phyloP scores from a whole-genome alignment of 306 rosid genomes.

The Gastrolobium bilobum region DNA sequence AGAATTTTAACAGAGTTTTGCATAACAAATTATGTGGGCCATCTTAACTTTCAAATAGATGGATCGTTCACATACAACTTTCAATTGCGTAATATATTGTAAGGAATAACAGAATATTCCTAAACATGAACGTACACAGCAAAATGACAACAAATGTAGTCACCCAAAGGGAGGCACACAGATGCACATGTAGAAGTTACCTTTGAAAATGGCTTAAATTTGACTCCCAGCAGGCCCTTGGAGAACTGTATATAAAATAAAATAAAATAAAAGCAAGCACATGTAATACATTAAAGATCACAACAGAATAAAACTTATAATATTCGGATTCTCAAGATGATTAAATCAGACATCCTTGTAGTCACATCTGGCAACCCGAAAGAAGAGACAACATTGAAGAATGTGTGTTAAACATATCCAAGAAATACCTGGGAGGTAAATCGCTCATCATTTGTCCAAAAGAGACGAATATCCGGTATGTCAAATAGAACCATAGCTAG shows the following conservation, averaged over 20 bases:
- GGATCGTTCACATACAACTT: constrained; percentile 30
- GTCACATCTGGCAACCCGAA: constrained; percentile 37
- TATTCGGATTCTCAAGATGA: constrained; percentile 34
- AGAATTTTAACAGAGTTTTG: constrained; percentile 29
- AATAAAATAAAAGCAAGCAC: constrained; percentile 33
- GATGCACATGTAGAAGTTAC: constrained; percentile 57
- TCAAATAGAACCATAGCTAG: constrained; percentile 98
- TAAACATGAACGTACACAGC: constrained; percentile 18
- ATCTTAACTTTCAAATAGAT: constrained; percentile 22
- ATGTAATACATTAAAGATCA: constrained; percentile 37
- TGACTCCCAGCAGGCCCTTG: constrained; percentile 77
- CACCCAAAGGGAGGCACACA: constrained; percentile 29
- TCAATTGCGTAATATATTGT: constrained; percentile 13
- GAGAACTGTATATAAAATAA: constrained; percentile 75
- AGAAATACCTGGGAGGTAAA: constrained; percentile 91
- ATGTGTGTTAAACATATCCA: constrained; percentile 40
- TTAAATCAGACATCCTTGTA: constrained; percentile 24
- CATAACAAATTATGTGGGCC: constrained; percentile 2
- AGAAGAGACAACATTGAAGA: constrained; percentile 26
- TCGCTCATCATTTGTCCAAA: constrained; percentile 93
- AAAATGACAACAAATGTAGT: constrained; percentile 36
- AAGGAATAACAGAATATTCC: constrained; percentile 29
- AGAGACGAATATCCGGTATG: constrained; percentile 95
- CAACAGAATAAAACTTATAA: constrained; percentile 29
- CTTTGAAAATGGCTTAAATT: constrained; percentile 95